Evolutionary conservation across 768 basidiomycete genomes (phyloP).

Genomic region (Tylopilus rubrobrunneus): DNA sequence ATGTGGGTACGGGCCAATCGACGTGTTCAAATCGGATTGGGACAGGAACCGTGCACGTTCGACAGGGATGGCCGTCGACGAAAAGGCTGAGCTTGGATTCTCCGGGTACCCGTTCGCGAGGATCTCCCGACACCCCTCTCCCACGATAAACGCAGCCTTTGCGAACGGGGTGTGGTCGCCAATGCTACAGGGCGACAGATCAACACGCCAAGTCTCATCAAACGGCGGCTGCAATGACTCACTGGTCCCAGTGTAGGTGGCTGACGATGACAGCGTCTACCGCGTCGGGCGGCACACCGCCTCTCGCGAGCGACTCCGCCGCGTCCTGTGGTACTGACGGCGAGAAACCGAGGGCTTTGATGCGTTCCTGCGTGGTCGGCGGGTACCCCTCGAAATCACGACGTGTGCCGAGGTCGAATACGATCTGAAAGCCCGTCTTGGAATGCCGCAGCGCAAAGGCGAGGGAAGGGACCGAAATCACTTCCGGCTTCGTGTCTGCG

Average conservation of each 20-base stretch:
- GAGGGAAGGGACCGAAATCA: constrained; percentile 40
- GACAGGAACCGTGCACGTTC: background rate
- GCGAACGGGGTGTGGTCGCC: constrained; percentile 44
- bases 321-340: background rate
- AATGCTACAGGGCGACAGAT: constrained; percentile 11
- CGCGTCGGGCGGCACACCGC: background rate
- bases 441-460: constrained; percentile 54
- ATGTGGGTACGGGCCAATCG: constrained; percentile 48
- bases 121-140: constrained; percentile 24
- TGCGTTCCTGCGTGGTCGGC: constrained; percentile 25
- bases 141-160: constrained; percentile 43
- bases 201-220: no score
- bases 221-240: background rate
- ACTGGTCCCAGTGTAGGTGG: constrained; percentile 51
- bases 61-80: background rate
- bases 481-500: constrained; percentile 28
- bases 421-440: constrained; percentile 31
- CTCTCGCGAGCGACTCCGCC: background rate
- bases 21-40: constrained; percentile 4
- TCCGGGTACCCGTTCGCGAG: background rate
- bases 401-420: constrained; percentile 59
- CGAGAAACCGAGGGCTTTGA: constrained; percentile 1
- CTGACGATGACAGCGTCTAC: background rate
- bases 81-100: background rate
- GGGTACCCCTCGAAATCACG: constrained; percentile 29